These are phyloP conservation scores for Suillus cothurnatus DNA, from an alignment of 768 basidiomycete species.

Conservation along the genomic window DNA sequence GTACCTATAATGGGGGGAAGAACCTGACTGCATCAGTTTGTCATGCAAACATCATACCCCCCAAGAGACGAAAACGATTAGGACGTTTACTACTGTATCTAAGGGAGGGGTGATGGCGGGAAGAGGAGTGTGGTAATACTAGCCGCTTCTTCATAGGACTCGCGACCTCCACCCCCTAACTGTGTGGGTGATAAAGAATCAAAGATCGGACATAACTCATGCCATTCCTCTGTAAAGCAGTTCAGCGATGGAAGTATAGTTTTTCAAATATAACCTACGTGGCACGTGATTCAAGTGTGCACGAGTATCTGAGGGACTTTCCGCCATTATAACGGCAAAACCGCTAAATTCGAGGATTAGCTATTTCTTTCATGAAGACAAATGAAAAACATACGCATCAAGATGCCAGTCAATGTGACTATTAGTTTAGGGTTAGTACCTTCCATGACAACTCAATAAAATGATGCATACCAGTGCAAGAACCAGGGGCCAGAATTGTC, in stretches of 20 bases:
- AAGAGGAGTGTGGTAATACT: slow-evolving; percentile 22
- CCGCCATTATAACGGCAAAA: slow-evolving; percentile 34
- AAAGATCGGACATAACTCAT: slow-evolving; percentile 27
- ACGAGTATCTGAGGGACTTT: slow-evolving; percentile 18
- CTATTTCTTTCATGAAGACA: neutral
- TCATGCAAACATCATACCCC: neutral
- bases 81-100: neutral
- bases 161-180: slow-evolving; percentile 19
- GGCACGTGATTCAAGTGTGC: neutral
- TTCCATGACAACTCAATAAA: neutral
- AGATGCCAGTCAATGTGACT: slow-evolving; percentile 26
- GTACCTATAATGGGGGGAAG: neutral
- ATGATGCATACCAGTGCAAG: slow-evolving; percentile 18
- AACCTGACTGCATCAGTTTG: neutral
- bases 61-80: neutral
- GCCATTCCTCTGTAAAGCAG: slow-evolving; percentile 22
- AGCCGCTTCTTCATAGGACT: slow-evolving; percentile 20
- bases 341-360: slow-evolving; percentile 18
- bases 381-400: slow-evolving; percentile 14
- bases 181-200: slow-evolving; percentile 21
- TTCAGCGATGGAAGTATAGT: neutral
- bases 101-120: neutral
- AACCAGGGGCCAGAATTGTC: slow-evolving; percentile 54
- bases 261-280: neutral
- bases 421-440: neutral